Base-by-base conservation (phyloP, 139 green algal species). In the Chlorella sp. region DNA sequence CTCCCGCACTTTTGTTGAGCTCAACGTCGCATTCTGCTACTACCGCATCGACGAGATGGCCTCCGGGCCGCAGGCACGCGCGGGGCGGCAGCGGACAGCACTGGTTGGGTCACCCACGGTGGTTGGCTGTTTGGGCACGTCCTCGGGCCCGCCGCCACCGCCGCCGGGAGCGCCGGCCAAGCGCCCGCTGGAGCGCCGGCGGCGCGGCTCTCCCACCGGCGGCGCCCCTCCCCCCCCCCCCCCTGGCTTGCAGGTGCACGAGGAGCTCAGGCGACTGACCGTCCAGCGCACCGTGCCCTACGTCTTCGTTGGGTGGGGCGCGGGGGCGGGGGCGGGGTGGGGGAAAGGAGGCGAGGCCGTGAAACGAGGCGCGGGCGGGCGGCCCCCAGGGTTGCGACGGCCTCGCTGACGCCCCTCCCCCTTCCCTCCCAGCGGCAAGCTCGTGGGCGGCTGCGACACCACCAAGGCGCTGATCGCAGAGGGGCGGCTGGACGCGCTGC, bases 381-480 rank as follows among this genome's bases (percentile, higher is more conserved):
- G 14, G 46, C 21, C 53, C 59, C 31, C 56, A 23, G 31, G 43
- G 33, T 50, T 71, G 40, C 8, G 42, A 25, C 27, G 9, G 7
- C 8, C 33, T 17, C 56, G 42, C 21, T 55, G 14, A 46, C n/a
- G 23, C 38, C 53, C 15, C 5, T 40, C 35, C 7, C 35, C 36
- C 9, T 31, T 25, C 43, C 9, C 43, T 9, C 59, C 38, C 61
- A 79, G 71, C 5, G 67, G 69, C 25, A 67, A 53, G 21, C 60
- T 88, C 40, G 35, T 88, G 29, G 83, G 83, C 43, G 83, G 83
- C 29, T 88, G 83, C 61, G 76, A 87, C 59, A 72, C 59, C 55
- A 85, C 67, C 19, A 88, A 88, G 76, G 71, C 55, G 3, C 58
- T 88, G 8, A 66, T 79, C 27, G 11, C 67, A 14, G 43, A 27